phyloP scores from a whole-genome alignment of 1,284 basidiomycete genomes.

The Austroboletus rostrupii region DNA sequence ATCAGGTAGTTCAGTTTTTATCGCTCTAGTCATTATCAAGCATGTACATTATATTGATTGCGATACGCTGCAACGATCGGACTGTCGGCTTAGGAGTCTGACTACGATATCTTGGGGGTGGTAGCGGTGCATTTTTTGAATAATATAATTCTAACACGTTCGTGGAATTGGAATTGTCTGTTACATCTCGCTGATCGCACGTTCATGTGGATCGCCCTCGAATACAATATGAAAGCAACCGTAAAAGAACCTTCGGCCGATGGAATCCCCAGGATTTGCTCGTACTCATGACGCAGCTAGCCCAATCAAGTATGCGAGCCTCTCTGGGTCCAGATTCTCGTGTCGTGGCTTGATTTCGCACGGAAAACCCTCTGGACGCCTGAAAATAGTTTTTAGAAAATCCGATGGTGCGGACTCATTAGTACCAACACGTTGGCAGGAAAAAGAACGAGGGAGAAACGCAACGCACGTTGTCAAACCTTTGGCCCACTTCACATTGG shows the following conservation, averaged over 20 bases:
- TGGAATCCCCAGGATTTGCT: background rate
- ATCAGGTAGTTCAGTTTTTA: constrained; percentile 8
- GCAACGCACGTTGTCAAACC: constrained; percentile 24
- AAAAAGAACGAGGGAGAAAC: background rate
- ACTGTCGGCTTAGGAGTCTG: constrained; percentile 1
- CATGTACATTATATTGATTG: constrained; percentile 22
- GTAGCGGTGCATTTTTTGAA: too few relatives aligned
- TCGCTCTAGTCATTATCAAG: background rate
- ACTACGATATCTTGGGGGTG: too few relatives aligned
- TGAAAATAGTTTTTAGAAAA: background rate
- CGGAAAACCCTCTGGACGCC: constrained; percentile 15
- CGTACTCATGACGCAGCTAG: constrained; percentile 3
- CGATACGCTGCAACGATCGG: constrained; percentile 5
- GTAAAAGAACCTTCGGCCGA: background rate
- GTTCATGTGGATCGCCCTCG: too few relatives aligned
- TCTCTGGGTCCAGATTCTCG: constrained; percentile 4
- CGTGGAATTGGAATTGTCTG: too few relatives aligned
- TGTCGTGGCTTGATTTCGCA: constrained; percentile 16
- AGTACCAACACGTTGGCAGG: too few relatives aligned
- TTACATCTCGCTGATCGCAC: too few relatives aligned
- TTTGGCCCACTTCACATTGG: constrained; percentile 21
- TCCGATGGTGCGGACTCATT: background rate
- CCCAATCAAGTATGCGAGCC: constrained; percentile 12
- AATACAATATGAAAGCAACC: background rate
- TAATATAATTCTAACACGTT: too few relatives aligned